Conservation (phyloP, 2,329 filamentous ascomycete species). For the Hypoxylon sp. region DNA sequence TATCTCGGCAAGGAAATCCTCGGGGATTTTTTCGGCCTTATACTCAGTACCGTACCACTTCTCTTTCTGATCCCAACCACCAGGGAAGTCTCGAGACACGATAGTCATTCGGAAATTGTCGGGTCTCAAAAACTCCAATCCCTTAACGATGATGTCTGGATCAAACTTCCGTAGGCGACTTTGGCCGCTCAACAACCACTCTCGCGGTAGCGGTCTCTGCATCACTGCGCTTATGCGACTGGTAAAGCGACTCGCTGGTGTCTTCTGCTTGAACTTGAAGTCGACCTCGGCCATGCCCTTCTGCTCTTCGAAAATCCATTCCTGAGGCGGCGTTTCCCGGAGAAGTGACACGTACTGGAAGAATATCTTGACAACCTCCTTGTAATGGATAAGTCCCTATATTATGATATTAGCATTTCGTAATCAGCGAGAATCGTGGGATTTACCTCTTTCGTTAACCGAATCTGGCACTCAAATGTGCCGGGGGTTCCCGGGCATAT, state of each 20-base stretch:
- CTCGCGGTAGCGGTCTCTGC: constrained; percentile 88
- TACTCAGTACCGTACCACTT: constrained; percentile 99
- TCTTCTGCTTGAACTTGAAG: constrained; percentile 96
- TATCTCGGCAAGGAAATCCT: constrained; percentile 79
- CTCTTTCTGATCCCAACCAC: constrained; percentile 87
- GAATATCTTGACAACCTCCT: constrained; percentile 82
- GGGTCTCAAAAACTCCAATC: constrained; percentile 78
- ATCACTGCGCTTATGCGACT: constrained; percentile 87
- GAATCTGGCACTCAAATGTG: constrained; percentile 82
- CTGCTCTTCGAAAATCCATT: constrained; percentile 96
- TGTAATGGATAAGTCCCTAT: constrained; percentile 79
- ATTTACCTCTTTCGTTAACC: constrained; percentile 81
- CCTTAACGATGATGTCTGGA: constrained; percentile 77
- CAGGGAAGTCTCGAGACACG: constrained; percentile 85
- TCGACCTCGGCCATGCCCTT: constrained; percentile 91
- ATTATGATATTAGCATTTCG: constrained; percentile 14
- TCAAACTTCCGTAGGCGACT: constrained; percentile 84
- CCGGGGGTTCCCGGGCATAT: constrained; percentile 82
- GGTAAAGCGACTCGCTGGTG: constrained; percentile 87
- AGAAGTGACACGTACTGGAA: constrained; percentile 94
- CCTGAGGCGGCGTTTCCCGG: constrained; percentile 79
- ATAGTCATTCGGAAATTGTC: constrained; percentile 91
- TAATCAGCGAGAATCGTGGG: background rate
- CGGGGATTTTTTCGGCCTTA: constrained; percentile 81
- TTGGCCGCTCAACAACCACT: constrained; percentile 87